Conservation (phyloP, 345 rosid genomes). For the Eucalyptus polyanthemos region DNA sequence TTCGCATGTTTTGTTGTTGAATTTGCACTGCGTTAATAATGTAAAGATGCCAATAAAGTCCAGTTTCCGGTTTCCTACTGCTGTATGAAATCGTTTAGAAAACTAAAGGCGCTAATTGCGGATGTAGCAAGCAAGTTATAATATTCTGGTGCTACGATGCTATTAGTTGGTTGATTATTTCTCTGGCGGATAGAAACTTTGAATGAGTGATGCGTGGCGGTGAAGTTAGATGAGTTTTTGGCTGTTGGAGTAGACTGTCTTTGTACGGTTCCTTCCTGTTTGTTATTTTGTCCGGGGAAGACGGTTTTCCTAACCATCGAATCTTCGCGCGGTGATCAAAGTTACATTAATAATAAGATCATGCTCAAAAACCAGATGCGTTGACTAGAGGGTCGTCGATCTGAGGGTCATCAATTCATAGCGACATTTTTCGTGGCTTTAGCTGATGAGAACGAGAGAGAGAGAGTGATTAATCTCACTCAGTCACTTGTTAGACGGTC, state of each 20-base stretch:
- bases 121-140: background rate
- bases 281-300: background rate
- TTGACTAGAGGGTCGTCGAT: background rate
- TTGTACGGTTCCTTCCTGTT: background rate
- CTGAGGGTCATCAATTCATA: background rate
- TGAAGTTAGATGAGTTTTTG: background rate
- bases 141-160: background rate
- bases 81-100: background rate
- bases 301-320: background rate
- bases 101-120: background rate
- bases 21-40: background rate
- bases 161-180: background rate
- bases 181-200: background rate
- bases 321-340: background rate
- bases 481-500: too few species aligned
- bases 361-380: background rate
- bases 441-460: background rate
- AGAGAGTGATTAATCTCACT: background rate
- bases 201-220: background rate
- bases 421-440: background rate
- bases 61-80: background rate
- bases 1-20: background rate
- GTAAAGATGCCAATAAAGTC: background rate
- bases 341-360: background rate
- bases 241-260: background rate